A percentile compares a stretch with the other conserved stretches of the same genome.
These are phyloP conservation scores for Lentinula detonsa DNA, from an alignment of 768 basidiomycete species.

Conservation along the genomic window DNA sequence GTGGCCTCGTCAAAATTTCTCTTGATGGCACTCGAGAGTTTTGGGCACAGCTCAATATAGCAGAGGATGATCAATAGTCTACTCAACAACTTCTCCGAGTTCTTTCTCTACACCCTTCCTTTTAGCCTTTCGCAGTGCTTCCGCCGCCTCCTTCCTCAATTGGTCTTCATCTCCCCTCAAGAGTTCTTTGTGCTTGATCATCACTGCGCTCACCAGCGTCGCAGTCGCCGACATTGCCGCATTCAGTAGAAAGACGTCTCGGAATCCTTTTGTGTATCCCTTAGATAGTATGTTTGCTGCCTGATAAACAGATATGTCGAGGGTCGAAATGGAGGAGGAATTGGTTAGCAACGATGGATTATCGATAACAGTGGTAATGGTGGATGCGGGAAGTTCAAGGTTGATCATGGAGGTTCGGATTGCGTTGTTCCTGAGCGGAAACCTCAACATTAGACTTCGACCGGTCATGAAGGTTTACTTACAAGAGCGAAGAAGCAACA, in stretches of 20 bases:
- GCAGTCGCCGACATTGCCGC: slow-evolving; percentile 48
- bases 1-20: no score
- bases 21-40: no score
- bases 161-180: slow-evolving; percentile 49
- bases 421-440: slow-evolving; percentile 35
- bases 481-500: slow-evolving; percentile 55
- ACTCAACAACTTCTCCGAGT: no score
- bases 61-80: no score
- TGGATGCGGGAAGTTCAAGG: slow-evolving; percentile 28
- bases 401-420: slow-evolving; percentile 33
- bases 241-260: slow-evolving; percentile 55
- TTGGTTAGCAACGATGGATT: slow-evolving; percentile 34
- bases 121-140: neutral
- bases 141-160: slow-evolving; percentile 21
- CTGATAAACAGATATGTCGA: slow-evolving; percentile 3
- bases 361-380: slow-evolving; percentile 40
- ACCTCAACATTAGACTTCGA: neutral
- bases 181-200: slow-evolving; percentile 60
- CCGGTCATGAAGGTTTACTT: slow-evolving; percentile 6
- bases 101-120: neutral
- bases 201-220: slow-evolving; percentile 43
- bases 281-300: slow-evolving; percentile 28
- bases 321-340: slow-evolving; percentile 27
- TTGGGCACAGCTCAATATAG: no score
- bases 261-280: slow-evolving; percentile 54